Evolutionary conservation across 768 basidiomycete species (phyloP), one percentile per base, ranked within the genome.

Genomic region (Amanita rubescens): DNA sequence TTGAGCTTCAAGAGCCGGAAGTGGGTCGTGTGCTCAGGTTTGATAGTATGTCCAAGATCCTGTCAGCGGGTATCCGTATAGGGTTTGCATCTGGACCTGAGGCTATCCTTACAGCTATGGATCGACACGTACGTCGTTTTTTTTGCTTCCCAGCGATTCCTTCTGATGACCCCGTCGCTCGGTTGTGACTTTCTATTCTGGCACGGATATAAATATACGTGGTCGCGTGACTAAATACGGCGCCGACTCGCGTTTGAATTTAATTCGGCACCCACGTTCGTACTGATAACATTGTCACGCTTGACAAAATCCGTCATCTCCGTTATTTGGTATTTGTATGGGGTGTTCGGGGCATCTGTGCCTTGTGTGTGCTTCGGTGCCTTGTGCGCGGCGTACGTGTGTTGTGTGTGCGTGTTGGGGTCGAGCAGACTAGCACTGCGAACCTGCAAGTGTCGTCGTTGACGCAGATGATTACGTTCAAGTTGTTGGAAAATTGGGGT

Each of bases 21-120:
- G 76, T 79, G 20, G 94, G 94, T 2, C 80, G 85, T 11, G 91
- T 95, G 35, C 60, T 95, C 17, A 81, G 94, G 37, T 92, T 95
- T 65, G 94, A 96, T 64, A 91, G 88, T 63, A 75, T 95, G 51
- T 91, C 87, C 51, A 96, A 96, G 71, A 73, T 94, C 39, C 74
- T 85, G 19, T 84, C 83, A 15, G 77, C 84, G 19, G 88, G 90
- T 11, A 80, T 91, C 62, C 82, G 89, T 17, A 75, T 94, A 55
- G 93, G 92, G 7, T 93, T 88, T 63, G 82, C 80, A 2, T 82
- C 85, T 7, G 92, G 88, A 7, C 91, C 94, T 15, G 75, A 75
- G 44, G 66, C 73, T 9, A 70, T 96, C 33, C 63, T 90, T 15
- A 71, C 80, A 46, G 80, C 80, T 1, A 86, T 94, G 47, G 84